These are phyloP conservation scores for Plantago lanceolata DNA, from an alignment of 305 asterid species.

Conservation along the genomic window DNA sequence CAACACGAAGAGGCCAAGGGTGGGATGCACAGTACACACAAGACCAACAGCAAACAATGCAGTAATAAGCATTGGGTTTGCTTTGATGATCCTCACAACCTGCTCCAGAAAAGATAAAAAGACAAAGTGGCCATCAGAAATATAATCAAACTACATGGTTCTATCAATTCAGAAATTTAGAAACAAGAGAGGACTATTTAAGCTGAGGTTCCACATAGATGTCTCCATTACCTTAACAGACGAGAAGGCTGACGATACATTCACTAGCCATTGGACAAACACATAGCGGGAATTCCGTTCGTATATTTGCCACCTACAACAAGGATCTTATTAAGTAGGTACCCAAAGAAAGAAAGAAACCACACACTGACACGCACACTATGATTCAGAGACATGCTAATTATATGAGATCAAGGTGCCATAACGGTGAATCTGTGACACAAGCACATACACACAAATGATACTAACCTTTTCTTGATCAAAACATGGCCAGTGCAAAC, in stretches of 20 bases:
- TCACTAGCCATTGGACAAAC: constrained; percentile 43
- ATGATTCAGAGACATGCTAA: constrained; percentile 4
- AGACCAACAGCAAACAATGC: constrained; percentile 53
- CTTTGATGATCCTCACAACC: constrained; percentile 62
- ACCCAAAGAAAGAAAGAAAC: constrained; percentile 21
- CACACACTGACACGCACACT: constrained; percentile 12
- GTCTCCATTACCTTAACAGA: constrained; percentile 54
- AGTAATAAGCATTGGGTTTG: constrained; percentile 51
- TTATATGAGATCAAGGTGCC: constrained; percentile 17
- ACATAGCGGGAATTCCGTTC: constrained; percentile 47
- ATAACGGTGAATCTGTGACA: neutral
- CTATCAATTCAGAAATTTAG: neutral
- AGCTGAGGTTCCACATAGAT: neutral
- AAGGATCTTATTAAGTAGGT: constrained; percentile 29
- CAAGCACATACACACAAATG: constrained; percentile 16
- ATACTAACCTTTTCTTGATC: constrained; percentile 73
- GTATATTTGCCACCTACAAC: constrained; percentile 67
- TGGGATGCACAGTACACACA: constrained; percentile 84
- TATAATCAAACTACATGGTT: neutral
- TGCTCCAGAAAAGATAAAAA: constrained; percentile 32
- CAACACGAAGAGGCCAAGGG: constrained; percentile 74
- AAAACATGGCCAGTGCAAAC: constrained; percentile 58
- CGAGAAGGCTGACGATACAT: constrained; percentile 45
- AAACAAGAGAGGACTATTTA: neutral
- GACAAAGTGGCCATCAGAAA: constrained; percentile 12